These are phyloP conservation scores for Stemphylium beticola DNA, from an alignment of 2,329 filamentous ascomycete species.

Conservation along the genomic window DNA sequence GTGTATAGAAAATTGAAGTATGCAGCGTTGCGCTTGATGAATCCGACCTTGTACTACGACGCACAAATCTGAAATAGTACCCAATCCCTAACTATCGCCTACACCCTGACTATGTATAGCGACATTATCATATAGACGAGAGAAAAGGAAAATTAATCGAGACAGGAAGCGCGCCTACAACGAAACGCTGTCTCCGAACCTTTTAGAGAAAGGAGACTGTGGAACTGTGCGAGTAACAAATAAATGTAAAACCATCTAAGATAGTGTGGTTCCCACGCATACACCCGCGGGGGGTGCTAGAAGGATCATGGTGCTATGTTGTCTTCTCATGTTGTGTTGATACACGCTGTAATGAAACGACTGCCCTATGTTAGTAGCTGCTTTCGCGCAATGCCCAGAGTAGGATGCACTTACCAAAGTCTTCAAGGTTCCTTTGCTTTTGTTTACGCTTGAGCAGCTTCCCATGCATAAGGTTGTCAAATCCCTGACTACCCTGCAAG, in stretches of 20 bases:
- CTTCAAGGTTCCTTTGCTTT: constrained; percentile 85
- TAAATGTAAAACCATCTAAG: neutral
- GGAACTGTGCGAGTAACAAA: too few species aligned
- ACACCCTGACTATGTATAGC: neutral
- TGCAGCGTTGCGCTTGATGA: neutral
- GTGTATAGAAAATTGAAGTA: neutral
- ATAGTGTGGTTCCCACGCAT: neutral
- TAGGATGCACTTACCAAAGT: constrained; percentile 73
- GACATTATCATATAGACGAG: neutral
- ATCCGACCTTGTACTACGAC: neutral
- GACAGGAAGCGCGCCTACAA: neutral
- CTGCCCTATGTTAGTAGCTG: constrained; percentile 62
- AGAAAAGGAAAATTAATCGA: neutral
- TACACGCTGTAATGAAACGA: constrained; percentile 87
- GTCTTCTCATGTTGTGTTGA: constrained; percentile 93
- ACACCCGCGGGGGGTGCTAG: neutral
- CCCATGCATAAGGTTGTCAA: constrained; percentile 93
- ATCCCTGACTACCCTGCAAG: constrained; percentile 77
- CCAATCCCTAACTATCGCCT: neutral
- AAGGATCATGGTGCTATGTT: constrained; percentile 59
- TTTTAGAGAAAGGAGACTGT: neutral
- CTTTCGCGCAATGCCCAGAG: neutral
- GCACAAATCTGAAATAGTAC: neutral
- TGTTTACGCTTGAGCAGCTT: constrained; percentile 81
- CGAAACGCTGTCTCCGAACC: neutral